Evolutionary conservation across 495 filamentous ascomycete species (phyloP).

Genomic region (Penicillium paxilli): DNA sequence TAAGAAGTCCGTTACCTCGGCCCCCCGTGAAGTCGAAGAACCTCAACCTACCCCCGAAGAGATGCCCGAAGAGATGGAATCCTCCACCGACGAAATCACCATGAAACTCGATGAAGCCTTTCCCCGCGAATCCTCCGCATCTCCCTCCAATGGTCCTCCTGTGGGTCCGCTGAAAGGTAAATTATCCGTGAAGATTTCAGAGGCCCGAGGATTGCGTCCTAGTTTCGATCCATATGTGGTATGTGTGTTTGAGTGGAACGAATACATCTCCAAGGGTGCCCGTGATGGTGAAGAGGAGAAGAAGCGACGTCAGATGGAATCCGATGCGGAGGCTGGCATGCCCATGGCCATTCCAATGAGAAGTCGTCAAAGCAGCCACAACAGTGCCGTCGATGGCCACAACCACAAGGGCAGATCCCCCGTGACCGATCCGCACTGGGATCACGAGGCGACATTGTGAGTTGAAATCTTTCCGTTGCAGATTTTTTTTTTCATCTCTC

Average conservation of each 20-base stretch:
- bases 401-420: constrained; percentile 66
- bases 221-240: constrained; percentile 92
- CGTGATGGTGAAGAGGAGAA: constrained; percentile 56
- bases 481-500: constrained; percentile 1
- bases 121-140: constrained; percentile 32
- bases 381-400: constrained; percentile 70
- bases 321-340: constrained; percentile 72
- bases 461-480: constrained; percentile 35
- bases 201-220: constrained; percentile 77
- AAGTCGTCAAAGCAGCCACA: constrained; percentile 92
- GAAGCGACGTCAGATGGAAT: constrained; percentile 49
- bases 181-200: constrained; percentile 80
- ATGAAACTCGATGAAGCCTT: constrained; percentile 48
- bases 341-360: constrained; percentile 96
- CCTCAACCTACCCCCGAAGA: constrained; percentile 22
- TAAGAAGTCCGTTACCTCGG: constrained; percentile 34
- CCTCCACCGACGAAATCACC: constrained; percentile 39
- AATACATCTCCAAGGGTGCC: constrained; percentile 88
- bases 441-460: constrained; percentile 93
- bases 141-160: constrained; percentile 50
- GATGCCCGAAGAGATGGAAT: constrained; percentile 26
- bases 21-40: constrained; percentile 24
- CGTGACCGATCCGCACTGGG: constrained; percentile 90
- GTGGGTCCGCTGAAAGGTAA: constrained; percentile 85
- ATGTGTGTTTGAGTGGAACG: constrained; percentile 94